phyloP scores from a whole-genome alignment of 768 basidiomycete species.

The Tylopilus felleus region DNA sequence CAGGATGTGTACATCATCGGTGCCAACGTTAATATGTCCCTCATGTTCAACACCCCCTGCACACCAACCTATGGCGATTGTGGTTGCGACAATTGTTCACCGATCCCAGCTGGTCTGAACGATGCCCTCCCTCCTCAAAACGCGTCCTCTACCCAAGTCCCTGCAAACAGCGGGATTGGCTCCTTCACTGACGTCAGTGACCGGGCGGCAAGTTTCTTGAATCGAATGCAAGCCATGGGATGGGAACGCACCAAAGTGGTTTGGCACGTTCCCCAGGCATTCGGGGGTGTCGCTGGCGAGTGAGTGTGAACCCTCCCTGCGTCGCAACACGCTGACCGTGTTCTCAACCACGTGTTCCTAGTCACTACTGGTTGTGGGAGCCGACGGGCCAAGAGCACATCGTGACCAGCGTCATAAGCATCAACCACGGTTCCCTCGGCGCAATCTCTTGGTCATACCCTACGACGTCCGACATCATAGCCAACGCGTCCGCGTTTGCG shows the following conservation, averaged over 20 bases:
- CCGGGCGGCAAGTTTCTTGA: slow-evolving; percentile 61
- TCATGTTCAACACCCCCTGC: slow-evolving; percentile 58
- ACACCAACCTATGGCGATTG: slow-evolving; percentile 67
- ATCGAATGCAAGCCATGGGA: slow-evolving; percentile 55
- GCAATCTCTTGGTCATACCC: slow-evolving; percentile 51
- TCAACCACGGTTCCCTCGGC: slow-evolving; percentile 68
- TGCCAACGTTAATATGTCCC: slow-evolving; percentile 63
- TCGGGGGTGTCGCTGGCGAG: slow-evolving; percentile 45
- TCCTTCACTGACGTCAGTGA: slow-evolving; percentile 62
- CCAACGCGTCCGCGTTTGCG: slow-evolving; percentile 48
- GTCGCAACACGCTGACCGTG: neutral
- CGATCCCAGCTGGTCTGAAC: slow-evolving; percentile 40
- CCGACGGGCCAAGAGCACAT: slow-evolving; percentile 70
- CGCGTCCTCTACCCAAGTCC: slow-evolving; percentile 13
- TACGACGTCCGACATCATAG: slow-evolving; percentile 50
- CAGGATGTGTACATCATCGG: slow-evolving; percentile 51
- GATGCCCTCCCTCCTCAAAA: slow-evolving; percentile 24
- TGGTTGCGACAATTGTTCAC: slow-evolving; percentile 63
- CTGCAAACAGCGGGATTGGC: slow-evolving; percentile 24
- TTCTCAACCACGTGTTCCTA: slow-evolving; percentile 3
- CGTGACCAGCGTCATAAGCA: slow-evolving; percentile 57
- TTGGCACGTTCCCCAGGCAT: slow-evolving; percentile 80
- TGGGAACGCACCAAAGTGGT: slow-evolving; percentile 66
- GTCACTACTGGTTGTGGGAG: slow-evolving; percentile 54
- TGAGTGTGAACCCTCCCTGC: slow-evolving; percentile 19